Evolutionary conservation across 495 filamentous ascomycete genomes (phyloP).

Genomic region (Aspergillus egyptiacus): DNA sequence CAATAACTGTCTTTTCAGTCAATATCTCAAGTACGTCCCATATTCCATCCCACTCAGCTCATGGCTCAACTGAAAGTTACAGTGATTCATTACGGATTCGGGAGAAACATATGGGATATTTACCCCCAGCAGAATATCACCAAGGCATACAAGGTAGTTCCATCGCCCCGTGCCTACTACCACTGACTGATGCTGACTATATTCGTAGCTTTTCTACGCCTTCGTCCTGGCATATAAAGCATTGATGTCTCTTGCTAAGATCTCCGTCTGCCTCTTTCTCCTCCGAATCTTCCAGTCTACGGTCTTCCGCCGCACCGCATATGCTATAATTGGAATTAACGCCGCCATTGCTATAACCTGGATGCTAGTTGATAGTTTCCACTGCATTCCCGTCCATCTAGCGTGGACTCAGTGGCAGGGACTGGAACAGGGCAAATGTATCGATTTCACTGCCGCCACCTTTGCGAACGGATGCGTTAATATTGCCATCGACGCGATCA

Average conservation of each 20-base stretch:
- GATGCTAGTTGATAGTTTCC: slow-evolving; percentile 27
- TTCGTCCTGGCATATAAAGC: slow-evolving; percentile 28
- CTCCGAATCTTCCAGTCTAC: slow-evolving; percentile 35
- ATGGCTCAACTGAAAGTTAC: slow-evolving; percentile 8
- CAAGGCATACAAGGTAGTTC: slow-evolving; percentile 20
- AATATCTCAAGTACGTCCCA: slow-evolving; percentile 17
- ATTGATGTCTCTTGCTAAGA: slow-evolving; percentile 41
- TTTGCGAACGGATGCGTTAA: slow-evolving; percentile 29
- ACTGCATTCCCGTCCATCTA: slow-evolving; percentile 29
- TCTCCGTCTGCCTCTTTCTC: slow-evolving; percentile 46
- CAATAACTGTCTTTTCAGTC: slow-evolving; percentile 16
- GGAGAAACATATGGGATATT: slow-evolving; percentile 29
- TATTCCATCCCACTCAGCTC: background rate
- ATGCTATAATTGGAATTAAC: slow-evolving; percentile 29
- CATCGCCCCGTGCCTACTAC: background rate
- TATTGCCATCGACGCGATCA: slow-evolving; percentile 25
- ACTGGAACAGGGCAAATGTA: slow-evolving; percentile 20
- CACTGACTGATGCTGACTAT: background rate
- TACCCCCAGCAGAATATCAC: slow-evolving; percentile 20
- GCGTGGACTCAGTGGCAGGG: slow-evolving; percentile 29
- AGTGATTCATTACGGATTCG: slow-evolving; percentile 28
- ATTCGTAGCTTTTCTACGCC: slow-evolving; percentile 22
- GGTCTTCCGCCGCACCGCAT: slow-evolving; percentile 28
- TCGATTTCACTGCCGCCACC: slow-evolving; percentile 25
- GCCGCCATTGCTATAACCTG: slow-evolving; percentile 28